phyloP scores from a whole-genome alignment of 2,329 filamentous ascomycete species.

The Sphaerulina populicola region DNA sequence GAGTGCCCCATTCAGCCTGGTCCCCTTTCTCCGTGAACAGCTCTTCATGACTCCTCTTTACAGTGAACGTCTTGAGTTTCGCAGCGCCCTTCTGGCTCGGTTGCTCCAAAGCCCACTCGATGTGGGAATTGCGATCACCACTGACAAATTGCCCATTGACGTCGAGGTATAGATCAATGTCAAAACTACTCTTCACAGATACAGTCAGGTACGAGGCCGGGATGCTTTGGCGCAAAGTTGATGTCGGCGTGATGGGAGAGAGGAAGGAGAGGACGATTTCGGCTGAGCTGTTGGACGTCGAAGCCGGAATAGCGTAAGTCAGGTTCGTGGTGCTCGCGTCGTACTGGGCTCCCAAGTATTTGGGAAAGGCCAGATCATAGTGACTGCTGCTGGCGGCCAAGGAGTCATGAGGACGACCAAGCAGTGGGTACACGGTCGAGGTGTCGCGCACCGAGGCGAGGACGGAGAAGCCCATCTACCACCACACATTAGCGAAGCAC shows the following conservation, averaged over 20 bases:
- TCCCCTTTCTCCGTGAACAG: constrained; percentile 67
- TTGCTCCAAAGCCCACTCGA: constrained; percentile 57
- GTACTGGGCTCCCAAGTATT: constrained; percentile 54
- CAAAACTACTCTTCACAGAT: constrained; percentile 56
- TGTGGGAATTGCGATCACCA: constrained; percentile 59
- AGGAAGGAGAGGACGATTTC: constrained; percentile 58
- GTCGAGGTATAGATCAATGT: constrained; percentile 43
- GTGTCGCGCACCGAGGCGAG: constrained; percentile 54
- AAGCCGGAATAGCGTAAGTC: constrained; percentile 50
- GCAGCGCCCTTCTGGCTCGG: constrained; percentile 33
- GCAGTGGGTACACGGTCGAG: constrained; percentile 54
- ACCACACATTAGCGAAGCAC: constrained; percentile 8
- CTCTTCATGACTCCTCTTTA: constrained; percentile 53
- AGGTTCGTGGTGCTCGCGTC: constrained; percentile 64
- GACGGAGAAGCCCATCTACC: constrained; percentile 53
- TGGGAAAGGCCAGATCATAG: constrained; percentile 52
- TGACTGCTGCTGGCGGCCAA: constrained; percentile 41
- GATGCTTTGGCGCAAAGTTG: constrained; percentile 68
- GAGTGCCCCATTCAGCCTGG: constrained; percentile 72
- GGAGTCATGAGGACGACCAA: constrained; percentile 59
- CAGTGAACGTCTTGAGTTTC: constrained; percentile 57
- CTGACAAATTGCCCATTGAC: constrained; percentile 65
- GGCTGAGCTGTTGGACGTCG: constrained; percentile 31
- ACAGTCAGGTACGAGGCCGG: constrained; percentile 74
- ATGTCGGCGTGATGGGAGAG: constrained; percentile 72